Evolutionary conservation across 2,329 filamentous ascomycete genomes (phyloP).

Genomic region (Talaromyces rugulosus): DNA sequence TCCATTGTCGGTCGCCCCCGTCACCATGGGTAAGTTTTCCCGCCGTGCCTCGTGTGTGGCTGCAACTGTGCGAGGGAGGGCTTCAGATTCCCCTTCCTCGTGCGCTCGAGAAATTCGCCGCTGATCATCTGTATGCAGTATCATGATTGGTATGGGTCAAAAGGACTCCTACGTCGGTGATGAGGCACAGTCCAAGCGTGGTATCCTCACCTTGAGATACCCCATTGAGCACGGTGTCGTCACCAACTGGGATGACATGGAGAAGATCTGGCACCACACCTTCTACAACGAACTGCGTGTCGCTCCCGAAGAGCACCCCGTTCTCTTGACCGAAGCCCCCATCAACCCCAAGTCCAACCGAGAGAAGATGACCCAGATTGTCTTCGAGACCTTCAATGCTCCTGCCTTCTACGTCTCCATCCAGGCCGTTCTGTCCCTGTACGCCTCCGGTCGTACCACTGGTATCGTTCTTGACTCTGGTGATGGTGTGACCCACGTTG

Average conservation of each 20-base stretch:
- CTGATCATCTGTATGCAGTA: conserved; percentile 53
- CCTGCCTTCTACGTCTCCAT: conserved; percentile 99
- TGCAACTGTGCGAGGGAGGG: background rate
- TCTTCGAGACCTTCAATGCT: conserved; percentile 99
- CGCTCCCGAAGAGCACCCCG: conserved; percentile 98
- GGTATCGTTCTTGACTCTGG: conserved; percentile 99
- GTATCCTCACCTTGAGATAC: conserved; percentile 99
- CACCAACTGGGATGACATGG: conserved; percentile 99
- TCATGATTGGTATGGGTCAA: conserved; percentile 99
- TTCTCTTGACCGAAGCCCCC: conserved; percentile 96
- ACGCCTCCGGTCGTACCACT: conserved; percentile 99
- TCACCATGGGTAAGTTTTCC: conserved; percentile 88
- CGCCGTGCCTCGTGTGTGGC: background rate
- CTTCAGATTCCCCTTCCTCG: background rate
- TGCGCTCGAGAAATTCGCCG: conserved; percentile 1
- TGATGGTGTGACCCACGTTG: conserved; percentile 99
- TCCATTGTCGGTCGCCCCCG: conserved; percentile 99
- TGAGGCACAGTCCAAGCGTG: conserved; percentile 99
- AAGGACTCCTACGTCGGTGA: conserved; percentile 99
- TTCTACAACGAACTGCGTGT: conserved; percentile 99
- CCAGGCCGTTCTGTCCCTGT: conserved; percentile 97
- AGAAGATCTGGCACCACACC: conserved; percentile 99
- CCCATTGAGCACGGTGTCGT: conserved; percentile 99
- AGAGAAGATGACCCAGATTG: conserved; percentile 99
- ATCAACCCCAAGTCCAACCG: conserved; percentile 99